Base-by-base conservation (phyloP, 2,329 filamentous ascomycete genomes). In the Exserohilum turcica region DNA sequence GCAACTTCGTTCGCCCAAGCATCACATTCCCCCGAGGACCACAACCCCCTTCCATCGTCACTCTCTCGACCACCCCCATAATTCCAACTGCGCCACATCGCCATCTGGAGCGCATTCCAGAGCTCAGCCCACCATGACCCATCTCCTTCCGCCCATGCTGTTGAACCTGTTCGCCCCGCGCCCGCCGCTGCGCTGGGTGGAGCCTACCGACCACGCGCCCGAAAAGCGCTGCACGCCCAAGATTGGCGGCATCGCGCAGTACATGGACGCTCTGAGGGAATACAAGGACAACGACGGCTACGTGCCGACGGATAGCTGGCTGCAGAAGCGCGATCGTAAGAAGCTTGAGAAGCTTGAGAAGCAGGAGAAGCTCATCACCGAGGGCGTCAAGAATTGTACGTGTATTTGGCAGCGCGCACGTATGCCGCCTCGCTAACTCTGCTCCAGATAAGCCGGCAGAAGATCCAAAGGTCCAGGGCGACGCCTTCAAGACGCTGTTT, bases 401-500 rank as follows among this genome's bases (percentile, higher is more conserved):
- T 52, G 46, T 35, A 24, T 7, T 24, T 24, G 42, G 4, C 24
- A 39, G 46, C 49, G 46, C 52, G 28, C 38, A 38, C 21, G 40
- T 37, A 43, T 9, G 1, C 10, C 21, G 15, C 21, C 24, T 33
- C n/a, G 12, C 49, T 68, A 45, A 72, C 54, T 42, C 36, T 6
- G 6, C 6, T 32, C 12, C 61, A 92, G 92, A 90, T 76, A 90
- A 93, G 59, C 93, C 94, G 6, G 79, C 81, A 19, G 87, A 94
- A 32, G 94, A 99, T 69, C 84, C 89, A 10, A 94, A 97, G 66
- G 88, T 96, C 61, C 86, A 92, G 60, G 93, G 94, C 51, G 92
- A 97, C 78, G 89, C 93, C 1, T 97, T 94, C 81, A 96, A 91
- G 78, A 99, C 94, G 12, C 81, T 99, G 44, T 95, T 99, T 68